Base-by-base conservation (phyloP, 192 early-diverging fungal genomes). In the Gryganskiella cystojenkinii region DNA sequence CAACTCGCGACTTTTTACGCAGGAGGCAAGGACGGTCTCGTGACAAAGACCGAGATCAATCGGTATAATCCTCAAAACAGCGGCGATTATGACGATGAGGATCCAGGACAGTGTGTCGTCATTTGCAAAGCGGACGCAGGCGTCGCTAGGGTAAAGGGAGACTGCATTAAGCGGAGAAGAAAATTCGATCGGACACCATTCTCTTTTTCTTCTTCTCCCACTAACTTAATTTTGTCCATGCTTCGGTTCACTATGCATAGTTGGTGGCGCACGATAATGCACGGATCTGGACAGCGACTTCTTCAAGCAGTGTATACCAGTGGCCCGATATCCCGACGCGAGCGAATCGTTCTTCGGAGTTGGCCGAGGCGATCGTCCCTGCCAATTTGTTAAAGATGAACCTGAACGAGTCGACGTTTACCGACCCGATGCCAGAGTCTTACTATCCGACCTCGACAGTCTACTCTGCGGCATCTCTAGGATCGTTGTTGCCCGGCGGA, bases 221-320 rank as follows among this genome's bases (percentile, higher is more conserved):
- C 37, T 40, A 13, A 40, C 0, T 37, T n/a, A 0, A 20, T n/a
- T n/a, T n/a, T n/a, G n/a, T n/a, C n/a, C n/a, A n/a, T n/a, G n/a
- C n/a, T n/a, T n/a, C n/a, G n/a, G n/a, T n/a, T n/a, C n/a, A n/a
- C n/a, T n/a, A n/a, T n/a, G n/a, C n/a, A n/a, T 69, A 92, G 89
- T 66, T 95, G 65, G 93, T 93, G 20, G 95, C 94, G 2, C 84
- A 93, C 19, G 90, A 97, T 35, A 92, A 97, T 78, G 82, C 87
- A 56, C 95, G 90, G 66, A 84, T 98, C 14, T 98, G 95, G 95
- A 96, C 96, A 1, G 96, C 96, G 0, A 98, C 97, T 8, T 88
- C 87, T 47, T 88, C 87, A 15, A 92, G 95, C 4, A 88, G 80
- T 43, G 85, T 99, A 56, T 93, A 95, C 47, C 90, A 95, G 76